Conservation (phyloP, 257 asterid species). For the Nyctanthes arbortristis region DNA sequence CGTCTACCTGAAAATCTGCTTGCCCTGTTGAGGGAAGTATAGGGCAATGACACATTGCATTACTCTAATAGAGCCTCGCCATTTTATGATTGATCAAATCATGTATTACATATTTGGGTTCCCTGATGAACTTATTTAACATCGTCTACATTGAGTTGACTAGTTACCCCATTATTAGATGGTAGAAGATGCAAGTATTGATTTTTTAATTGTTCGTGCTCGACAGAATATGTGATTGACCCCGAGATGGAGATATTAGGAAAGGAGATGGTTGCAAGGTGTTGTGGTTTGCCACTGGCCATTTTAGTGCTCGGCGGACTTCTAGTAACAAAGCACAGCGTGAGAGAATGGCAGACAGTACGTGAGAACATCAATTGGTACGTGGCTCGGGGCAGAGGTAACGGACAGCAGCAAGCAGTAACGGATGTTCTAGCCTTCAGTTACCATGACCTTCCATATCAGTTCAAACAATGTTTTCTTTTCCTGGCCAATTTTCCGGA, state of each 20-base stretch:
- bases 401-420: slow-evolving; percentile 29
- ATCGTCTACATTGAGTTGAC: not conserved
- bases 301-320: slow-evolving; percentile 40
- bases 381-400: slow-evolving; percentile 32
- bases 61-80: too few relatives aligned
- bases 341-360: slow-evolving; percentile 35
- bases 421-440: slow-evolving; percentile 35
- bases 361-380: slow-evolving; percentile 33
- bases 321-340: slow-evolving; percentile 23
- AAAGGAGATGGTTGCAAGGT: slow-evolving; percentile 33
- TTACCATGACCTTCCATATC: slow-evolving; percentile 36
- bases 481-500: slow-evolving; percentile 41
- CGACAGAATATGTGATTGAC: slow-evolving; percentile 26
- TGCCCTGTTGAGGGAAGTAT: not conserved
- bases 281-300: slow-evolving; percentile 43
- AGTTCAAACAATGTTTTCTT: slow-evolving; percentile 42
- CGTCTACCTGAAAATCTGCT: not conserved
- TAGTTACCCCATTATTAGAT: too few relatives aligned
- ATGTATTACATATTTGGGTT: not conserved
- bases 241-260: slow-evolving; percentile 34
- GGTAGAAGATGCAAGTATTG: not conserved
- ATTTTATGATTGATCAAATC: too few relatives aligned
- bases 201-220: not conserved
- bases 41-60: too few relatives aligned
- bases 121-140: not conserved